Base-by-base conservation (phyloP, 2,329 filamentous ascomycete species). In the Camillea tinctor region DNA sequence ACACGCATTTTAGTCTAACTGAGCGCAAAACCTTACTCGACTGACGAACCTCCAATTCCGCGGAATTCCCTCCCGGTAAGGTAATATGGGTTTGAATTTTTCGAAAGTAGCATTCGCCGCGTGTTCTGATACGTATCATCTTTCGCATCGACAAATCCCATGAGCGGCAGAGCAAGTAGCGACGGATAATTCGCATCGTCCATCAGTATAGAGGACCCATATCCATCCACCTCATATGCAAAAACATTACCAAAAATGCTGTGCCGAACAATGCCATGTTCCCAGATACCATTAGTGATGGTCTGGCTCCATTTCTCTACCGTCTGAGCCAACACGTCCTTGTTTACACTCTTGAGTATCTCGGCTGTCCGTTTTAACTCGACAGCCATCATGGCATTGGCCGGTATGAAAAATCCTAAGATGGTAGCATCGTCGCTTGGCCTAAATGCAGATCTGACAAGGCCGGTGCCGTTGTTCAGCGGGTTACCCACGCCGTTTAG, bases 371-470 rank as follows among this genome's bases (percentile, higher is more conserved):
- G 88, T 64, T 88, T 85, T 23, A 99, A 81, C 75, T 99, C 93
- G 0, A 94, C 91, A 2, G 92, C 88, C 83, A 99, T 97, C 88
- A 96, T 94, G 22, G 95, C 95, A 72, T 99, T 99, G 44, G 92
- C 89, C 0, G 95, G 95, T 66, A 99, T 96, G 73, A 97, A 92
- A 80, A 92, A 99, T 51, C 93, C 93, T 2, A 99, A 81, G 44
- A 95, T 97, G 0, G 93, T 96, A 2, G 95, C 92, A 74, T 99
- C 95, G 69, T 99, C 95, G 64, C 92, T 96, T 4, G 95, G 95
- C 1, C 95, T 86, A 78, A 99, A 99, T 0, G 95, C 94, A 49
- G 92, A 96, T 60, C 95, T 87, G 53, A 98, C 84, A 1, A 99
- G 84, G 0, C 92, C 93, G 0, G 95, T 97, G 19, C 88, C 91